Base-by-base conservation (phyloP, 2,329 filamentous ascomycete genomes). In the Monilinia fructicola region DNA sequence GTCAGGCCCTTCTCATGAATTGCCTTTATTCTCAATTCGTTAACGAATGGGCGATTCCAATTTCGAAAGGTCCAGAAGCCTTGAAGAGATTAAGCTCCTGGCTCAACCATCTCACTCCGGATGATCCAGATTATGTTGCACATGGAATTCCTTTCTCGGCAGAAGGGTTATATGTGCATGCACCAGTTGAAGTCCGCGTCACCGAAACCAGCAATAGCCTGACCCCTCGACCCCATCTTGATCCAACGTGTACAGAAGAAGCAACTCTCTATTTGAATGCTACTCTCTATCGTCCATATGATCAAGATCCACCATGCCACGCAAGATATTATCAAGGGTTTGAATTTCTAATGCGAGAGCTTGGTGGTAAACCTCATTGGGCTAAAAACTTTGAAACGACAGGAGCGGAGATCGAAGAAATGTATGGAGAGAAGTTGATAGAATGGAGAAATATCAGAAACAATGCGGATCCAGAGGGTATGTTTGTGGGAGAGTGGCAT, bases 1-100 rank as follows among this genome's bases (percentile, higher is more conserved):
- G 90, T 68, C 82, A 89, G 70, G 94, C 93, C 16, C 85, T 98
- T 55, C 83, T 97, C 63, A 94, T 99, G 91, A 95, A 99, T 81
- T 99, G 95, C 75, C 85, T 98, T 7, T 99, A 97, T 81, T 94
- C 91, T n/a, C 95, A 99, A 76, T 97, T 92, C 74, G 95, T 99
- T 71, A 97, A 99, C 77, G 95, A 99, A 77, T 99, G 95, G 95
- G 94, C 94, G 0, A 84, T 99, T 9, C 94, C 95, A 1, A 83
- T 99, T 0, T 82, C 87, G 70, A 90, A 90, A 71, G 95, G 95
- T 0, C 94, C 94, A 18, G 93, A 97, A 78, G 93, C 92, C 10
- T 86, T 99, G 54, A 84, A 82, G 42, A 87, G 95, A 12, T 84
- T 99, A 16, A 91, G 89, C 50, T 90, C 91, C 58, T 99, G 95